Base-by-base conservation (phyloP, 345 rosid species). In the Lagerstroemia speciosa region DNA sequence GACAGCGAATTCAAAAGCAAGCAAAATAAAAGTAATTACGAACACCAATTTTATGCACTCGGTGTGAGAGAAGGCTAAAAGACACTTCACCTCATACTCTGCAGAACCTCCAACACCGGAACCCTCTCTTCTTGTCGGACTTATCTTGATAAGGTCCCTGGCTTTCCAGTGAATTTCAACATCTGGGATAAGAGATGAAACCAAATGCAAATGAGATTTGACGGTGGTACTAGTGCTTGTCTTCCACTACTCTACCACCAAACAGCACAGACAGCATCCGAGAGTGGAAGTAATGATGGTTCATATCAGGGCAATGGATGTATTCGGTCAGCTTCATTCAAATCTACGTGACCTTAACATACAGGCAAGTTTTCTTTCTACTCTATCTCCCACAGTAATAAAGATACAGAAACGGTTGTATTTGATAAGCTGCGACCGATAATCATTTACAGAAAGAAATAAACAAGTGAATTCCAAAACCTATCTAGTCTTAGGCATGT, bases 141-240 rank as follows among this genome's bases (percentile, higher is more conserved):
- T 83, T 71, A 90, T 67, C 16, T 55, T 72, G 66, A 93, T 80
- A 71, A 76, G 60, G 71, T 73, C 78, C 69, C 69, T 82, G 74
- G 71, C 73, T 53, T 69, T 80, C 90, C 90, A 83, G 29, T 83
- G 75, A 66, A 93, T 77, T 77, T 88, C 85, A 74, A 89, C 84
- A 84, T 85, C 98, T 93, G 77, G 67, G 78, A 72, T 24, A 60
- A 48, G 62, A 45, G 70, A 58, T 65, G 69, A 67, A 68, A 27
- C 4, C 17, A 36, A 40, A 36, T 14, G 37, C 45, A 43, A 58
- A 41, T 66, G 10, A 40, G 31, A 46, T 40, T 6, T n/a, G n/a
- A 2, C 24, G 14, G 32, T 46, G 46, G 52, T 32, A 64, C 38
- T n/a, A 43, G 37, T 31, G 20, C 12, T 2, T 33, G 8, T 27